These are phyloP conservation scores for Pleurotus ostreatus DNA, from an alignment of 768 basidiomycete species.

Conservation along the genomic window DNA sequence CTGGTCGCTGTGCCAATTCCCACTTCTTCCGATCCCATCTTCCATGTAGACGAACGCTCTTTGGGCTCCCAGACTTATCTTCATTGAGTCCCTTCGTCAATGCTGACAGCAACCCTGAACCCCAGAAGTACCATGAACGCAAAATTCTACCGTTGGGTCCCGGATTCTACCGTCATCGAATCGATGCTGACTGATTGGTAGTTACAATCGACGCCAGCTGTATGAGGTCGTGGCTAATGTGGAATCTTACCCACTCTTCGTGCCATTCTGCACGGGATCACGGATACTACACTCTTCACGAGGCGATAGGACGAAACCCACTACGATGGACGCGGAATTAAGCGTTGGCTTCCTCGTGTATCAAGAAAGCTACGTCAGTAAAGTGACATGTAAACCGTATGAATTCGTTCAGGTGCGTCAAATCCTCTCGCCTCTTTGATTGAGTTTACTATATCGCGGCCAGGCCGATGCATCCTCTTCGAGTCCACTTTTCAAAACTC, in stretches of 20 bases:
- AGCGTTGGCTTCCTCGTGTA: slow-evolving; percentile 86
- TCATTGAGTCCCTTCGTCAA: slow-evolving; percentile 29
- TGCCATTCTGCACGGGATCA: slow-evolving; percentile 84
- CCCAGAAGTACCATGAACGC: slow-evolving; percentile 73
- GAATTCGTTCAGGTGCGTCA: slow-evolving; percentile 73
- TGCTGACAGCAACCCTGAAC: slow-evolving; percentile 27
- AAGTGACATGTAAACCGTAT: slow-evolving; percentile 75
- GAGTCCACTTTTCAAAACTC: slow-evolving; percentile 69
- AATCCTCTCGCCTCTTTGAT: slow-evolving; percentile 2
- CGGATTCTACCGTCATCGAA: neutral
- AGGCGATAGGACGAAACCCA: slow-evolving; percentile 16
- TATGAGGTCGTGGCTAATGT: slow-evolving; percentile 89
- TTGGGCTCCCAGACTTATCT: slow-evolving; percentile 49
- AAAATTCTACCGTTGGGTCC: slow-evolving; percentile 84
- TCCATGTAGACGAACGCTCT: slow-evolving; percentile 27
- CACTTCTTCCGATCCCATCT: neutral
- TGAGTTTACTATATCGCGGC: slow-evolving; percentile 8
- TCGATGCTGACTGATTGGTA: slow-evolving; percentile 24
- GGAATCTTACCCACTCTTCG: slow-evolving; percentile 76
- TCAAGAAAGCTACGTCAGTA: slow-evolving; percentile 82
- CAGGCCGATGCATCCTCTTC: slow-evolving; percentile 72
- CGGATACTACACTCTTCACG: slow-evolving; percentile 47
- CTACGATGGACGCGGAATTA: slow-evolving; percentile 77
- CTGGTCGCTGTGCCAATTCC: neutral
- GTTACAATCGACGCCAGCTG: slow-evolving; percentile 75